Conservation (phyloP, 176 grass and related monocot genomes). For the Cenchrus americanus region DNA sequence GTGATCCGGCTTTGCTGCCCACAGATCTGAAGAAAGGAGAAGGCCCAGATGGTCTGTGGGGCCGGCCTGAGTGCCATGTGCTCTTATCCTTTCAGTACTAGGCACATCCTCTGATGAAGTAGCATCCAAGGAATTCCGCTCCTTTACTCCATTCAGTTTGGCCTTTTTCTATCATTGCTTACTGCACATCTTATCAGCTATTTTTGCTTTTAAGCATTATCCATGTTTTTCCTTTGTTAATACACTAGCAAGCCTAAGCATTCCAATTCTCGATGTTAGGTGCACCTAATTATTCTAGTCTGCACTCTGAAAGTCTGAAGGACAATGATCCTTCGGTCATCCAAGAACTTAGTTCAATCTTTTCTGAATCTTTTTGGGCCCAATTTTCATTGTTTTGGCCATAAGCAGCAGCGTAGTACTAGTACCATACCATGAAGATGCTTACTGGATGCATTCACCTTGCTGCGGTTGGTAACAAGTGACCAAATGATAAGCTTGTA, state of each 20-base stretch:
- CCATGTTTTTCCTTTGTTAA: background rate
- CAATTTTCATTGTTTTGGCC: too few species aligned
- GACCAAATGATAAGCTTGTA: background rate
- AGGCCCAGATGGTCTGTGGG: conserved; percentile 39
- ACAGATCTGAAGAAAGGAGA: conserved; percentile 29
- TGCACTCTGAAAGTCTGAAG: background rate
- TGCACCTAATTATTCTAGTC: conserved; percentile 24
- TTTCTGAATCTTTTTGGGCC: too few species aligned
- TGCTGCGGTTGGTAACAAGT: background rate
- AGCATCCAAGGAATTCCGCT: conserved; percentile 38
- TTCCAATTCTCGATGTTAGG: background rate
- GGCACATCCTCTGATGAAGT: conserved; percentile 33
- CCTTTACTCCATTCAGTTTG: background rate
- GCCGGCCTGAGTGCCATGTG: conserved; percentile 23
- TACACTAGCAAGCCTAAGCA: background rate
- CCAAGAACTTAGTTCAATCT: background rate
- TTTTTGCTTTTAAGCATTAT: background rate
- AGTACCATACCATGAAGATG: too few species aligned
- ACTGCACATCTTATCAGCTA: background rate
- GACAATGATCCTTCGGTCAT: background rate
- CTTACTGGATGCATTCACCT: background rate
- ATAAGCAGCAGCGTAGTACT: too few species aligned
- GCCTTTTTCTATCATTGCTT: background rate
- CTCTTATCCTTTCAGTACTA: conserved; percentile 35
- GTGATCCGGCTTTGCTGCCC: conserved; percentile 30